Percentiles rank a stretch among this genome's conserved stretches.
Evolutionary conservation across 2,329 filamentous ascomycete genomes (phyloP).

Genomic region (Calonectria pauciramosa): DNA sequence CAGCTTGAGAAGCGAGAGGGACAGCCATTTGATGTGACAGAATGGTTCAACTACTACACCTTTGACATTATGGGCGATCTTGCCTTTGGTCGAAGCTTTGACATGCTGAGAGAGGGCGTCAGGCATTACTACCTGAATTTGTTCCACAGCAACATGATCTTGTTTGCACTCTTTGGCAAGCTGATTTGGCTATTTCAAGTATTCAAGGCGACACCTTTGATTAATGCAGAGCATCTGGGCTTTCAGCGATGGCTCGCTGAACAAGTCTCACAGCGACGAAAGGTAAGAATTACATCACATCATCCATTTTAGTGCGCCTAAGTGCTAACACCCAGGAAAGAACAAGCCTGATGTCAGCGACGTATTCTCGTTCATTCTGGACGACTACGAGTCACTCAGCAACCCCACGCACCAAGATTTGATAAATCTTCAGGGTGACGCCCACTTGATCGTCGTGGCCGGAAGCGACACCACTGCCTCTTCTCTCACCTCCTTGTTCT

Average conservation of each 20-base stretch:
- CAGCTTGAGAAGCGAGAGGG: neutral
- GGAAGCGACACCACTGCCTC: conserved; percentile 52
- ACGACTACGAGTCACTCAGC: conserved; percentile 11
- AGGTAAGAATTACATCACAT: neutral
- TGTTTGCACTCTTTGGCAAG: conserved; percentile 15
- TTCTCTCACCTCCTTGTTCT: conserved; percentile 49
- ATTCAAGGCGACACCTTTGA: neutral
- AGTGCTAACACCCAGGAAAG: neutral
- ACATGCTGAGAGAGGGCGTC: conserved; percentile 5
- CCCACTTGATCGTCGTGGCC: conserved; percentile 14
- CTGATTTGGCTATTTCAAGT: neutral
- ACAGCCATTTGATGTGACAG: neutral
- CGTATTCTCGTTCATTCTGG: conserved; percentile 19
- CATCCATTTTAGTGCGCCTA: neutral
- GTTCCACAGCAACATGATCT: neutral
- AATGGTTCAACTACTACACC: conserved; percentile 31
- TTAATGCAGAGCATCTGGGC: neutral
- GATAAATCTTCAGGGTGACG: conserved; percentile 16
- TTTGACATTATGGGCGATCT: conserved; percentile 37
- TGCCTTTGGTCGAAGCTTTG: conserved; percentile 32
- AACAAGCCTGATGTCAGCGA: conserved; percentile 16
- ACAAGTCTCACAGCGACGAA: conserved; percentile 7
- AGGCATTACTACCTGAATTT: conserved; percentile 18
- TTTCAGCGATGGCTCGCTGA: neutral
- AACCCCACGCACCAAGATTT: conserved; percentile 12